These are phyloP conservation scores for Penicillium freii DNA, from an alignment of 2,329 filamentous ascomycete species.

Conservation along the genomic window DNA sequence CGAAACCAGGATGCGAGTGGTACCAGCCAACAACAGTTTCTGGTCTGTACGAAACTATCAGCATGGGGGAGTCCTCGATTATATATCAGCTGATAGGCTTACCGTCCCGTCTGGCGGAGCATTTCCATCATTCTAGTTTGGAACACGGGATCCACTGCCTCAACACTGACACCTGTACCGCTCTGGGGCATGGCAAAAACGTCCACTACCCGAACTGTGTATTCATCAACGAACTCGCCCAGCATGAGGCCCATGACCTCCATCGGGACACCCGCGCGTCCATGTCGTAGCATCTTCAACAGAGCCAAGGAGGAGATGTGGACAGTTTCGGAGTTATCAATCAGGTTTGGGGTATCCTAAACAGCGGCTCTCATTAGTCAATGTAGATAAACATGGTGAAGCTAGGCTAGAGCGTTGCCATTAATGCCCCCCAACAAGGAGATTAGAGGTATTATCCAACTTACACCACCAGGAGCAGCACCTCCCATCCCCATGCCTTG, in stretches of 20 bases:
- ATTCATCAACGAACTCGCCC: constrained; percentile 98
- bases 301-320: constrained; percentile 97
- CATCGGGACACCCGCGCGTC: constrained; percentile 96
- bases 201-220: constrained; percentile 96
- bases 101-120: constrained; percentile 95
- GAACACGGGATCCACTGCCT: constrained; percentile 97
- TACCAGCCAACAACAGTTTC: constrained; percentile 99
- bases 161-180: constrained; percentile 95
- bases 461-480: constrained; percentile 41
- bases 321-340: constrained; percentile 98
- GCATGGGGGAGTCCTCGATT: background rate
- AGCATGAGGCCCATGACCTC: constrained; percentile 99
- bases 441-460: constrained; percentile 20
- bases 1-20: constrained; percentile 97
- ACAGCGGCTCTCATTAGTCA: background rate
- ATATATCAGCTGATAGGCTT: constrained; percentile 31
- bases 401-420: background rate
- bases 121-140: constrained; percentile 99
- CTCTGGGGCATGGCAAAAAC: constrained; percentile 99
- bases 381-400: background rate
- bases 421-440: constrained; percentile 8
- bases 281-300: constrained; percentile 97
- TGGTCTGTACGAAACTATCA: constrained; percentile 56
- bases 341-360: constrained; percentile 84
- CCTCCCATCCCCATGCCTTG: constrained; percentile 55